Evolutionary conservation across 352 stramenopile species (phyloP), one percentile per base, ranked within the genome.

Genomic region (Phytophthora citrophthora): DNA sequence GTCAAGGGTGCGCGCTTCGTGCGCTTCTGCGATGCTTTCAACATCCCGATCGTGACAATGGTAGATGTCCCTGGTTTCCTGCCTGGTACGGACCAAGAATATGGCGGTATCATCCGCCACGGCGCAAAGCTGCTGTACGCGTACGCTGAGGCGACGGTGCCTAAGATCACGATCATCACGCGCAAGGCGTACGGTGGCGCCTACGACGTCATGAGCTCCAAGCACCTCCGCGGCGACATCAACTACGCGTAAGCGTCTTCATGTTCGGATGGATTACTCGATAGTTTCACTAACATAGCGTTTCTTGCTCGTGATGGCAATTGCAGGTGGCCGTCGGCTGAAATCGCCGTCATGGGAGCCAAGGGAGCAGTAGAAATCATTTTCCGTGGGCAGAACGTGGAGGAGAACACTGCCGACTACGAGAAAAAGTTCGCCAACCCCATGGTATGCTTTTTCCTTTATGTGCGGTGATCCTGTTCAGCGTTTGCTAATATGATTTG

Each of bases 131-230:
- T 99, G 29, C 75, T 99, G 34, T 99, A 99, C 81, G 97, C 97
- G 13, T 99, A 99, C 70, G 93, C 95, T 3, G 96, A 99, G 70
- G 96, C 96, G 18, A 99, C 92, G 11, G 97, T 99, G 45, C 97
- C 97, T n/a, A 99, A 99, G 75, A 87, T 96, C 69, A 99, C 97
- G 16, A 96, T 99, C 26, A 99, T 99, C 76, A 99, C 96, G 20
- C 86, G 97, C 31, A 99, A 99, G 72, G 96, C 96, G 18, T 99
- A 99, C 75, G 97, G 97, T 53, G 97, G 97, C 38, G 97, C 97
- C 4, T 99, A 99, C 79, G 96, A 99, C 76, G 96, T 99, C 32
- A 99, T 99, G 97, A 90, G 86, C 56, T 98, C 93, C 54, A 99
- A 99, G 85, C 97, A 99, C 76, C 78, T 99, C 45, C 88, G 92